phyloP scores from a whole-genome alignment of 2,329 filamentous ascomycete genomes.

The Bipolaris victoriae region DNA sequence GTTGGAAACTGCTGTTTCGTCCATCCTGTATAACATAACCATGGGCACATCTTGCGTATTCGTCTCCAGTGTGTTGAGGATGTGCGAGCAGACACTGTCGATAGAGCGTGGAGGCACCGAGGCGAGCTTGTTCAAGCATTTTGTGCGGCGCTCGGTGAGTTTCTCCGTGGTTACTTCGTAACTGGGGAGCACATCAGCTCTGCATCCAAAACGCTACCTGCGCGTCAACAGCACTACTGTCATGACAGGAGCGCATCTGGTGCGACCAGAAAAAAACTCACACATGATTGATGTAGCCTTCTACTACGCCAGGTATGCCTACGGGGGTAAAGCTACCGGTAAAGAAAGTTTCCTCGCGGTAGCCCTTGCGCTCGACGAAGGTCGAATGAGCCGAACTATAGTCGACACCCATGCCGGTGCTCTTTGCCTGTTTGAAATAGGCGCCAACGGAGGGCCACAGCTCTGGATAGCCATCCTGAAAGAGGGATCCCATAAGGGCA shows the following conservation, averaged over 20 bases:
- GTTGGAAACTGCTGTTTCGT: constrained; percentile 17
- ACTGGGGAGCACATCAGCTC: constrained; percentile 10
- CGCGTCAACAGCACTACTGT: background rate
- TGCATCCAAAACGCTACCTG: background rate
- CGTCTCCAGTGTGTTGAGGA: constrained; percentile 38
- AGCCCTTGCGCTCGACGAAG: constrained; percentile 39
- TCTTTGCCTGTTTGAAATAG: constrained; percentile 35
- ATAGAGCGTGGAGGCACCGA: constrained; percentile 31
- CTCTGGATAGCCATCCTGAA: constrained; percentile 39
- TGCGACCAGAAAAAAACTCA: constrained; percentile 6
- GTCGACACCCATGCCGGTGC: constrained; percentile 32
- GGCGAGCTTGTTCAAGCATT: constrained; percentile 41
- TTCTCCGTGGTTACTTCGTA: constrained; percentile 44
- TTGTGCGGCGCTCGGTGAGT: constrained; percentile 41
- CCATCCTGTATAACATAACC: constrained; percentile 39
- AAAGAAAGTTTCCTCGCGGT: constrained; percentile 43
- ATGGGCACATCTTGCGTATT: constrained; percentile 40
- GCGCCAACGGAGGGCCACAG: constrained; percentile 30
- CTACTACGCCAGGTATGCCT: constrained; percentile 26
- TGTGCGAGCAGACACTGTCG: constrained; percentile 32
- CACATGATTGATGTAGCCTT: constrained; percentile 28
- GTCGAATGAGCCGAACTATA: constrained; percentile 30
- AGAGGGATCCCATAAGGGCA: constrained; percentile 41
- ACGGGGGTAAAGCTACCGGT: constrained; percentile 42
- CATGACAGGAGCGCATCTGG: background rate